Percentiles rank a stretch among this genome's conserved stretches.
These are phyloP conservation scores for Aschersonia sp. DNA, from an alignment of 2,329 filamentous ascomycete species.

Conservation along the genomic window DNA sequence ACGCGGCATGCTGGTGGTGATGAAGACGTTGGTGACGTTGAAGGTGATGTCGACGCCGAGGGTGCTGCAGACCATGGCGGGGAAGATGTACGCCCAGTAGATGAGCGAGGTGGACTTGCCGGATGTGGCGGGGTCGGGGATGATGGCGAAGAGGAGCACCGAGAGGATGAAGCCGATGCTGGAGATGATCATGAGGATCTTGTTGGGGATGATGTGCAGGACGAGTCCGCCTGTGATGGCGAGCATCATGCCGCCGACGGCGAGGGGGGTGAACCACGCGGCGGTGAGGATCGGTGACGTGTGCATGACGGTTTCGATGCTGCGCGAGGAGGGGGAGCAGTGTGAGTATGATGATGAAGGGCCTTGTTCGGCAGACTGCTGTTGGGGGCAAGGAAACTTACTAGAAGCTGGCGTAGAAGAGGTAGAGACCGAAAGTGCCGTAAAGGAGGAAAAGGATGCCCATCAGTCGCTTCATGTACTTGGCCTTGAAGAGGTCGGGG, in stretches of 20 bases:
- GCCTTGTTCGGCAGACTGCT: too few species aligned
- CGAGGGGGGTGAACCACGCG: constrained; percentile 56
- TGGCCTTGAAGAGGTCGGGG: constrained; percentile 52
- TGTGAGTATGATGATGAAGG: too few species aligned
- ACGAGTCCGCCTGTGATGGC: constrained; percentile 48
- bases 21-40: constrained; percentile 64
- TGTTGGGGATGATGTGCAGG: constrained; percentile 52
- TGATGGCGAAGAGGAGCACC: constrained; percentile 48
- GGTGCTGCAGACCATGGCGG: constrained; percentile 53
- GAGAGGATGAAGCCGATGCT: constrained; percentile 42
- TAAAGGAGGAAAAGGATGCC: constrained; percentile 51
- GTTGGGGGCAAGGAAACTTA: constrained; percentile 19
- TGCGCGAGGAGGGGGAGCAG: constrained; percentile 11
- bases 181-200: constrained; percentile 47
- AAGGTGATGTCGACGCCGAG: constrained; percentile 64
- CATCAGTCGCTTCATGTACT: constrained; percentile 51
- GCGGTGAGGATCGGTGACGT: constrained; percentile 48
- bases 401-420: constrained; percentile 59
- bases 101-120: constrained; percentile 12
- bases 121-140: constrained; percentile 32
- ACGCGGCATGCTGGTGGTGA: constrained; percentile 55
- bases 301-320: constrained; percentile 45
- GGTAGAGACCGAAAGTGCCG: constrained; percentile 51
- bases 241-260: constrained; percentile 52
- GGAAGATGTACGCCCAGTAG: constrained; percentile 66